Evolutionary conservation across 2,329 filamentous ascomycete genomes (phyloP).

Genomic region (Coniochaeta prunicola): DNA sequence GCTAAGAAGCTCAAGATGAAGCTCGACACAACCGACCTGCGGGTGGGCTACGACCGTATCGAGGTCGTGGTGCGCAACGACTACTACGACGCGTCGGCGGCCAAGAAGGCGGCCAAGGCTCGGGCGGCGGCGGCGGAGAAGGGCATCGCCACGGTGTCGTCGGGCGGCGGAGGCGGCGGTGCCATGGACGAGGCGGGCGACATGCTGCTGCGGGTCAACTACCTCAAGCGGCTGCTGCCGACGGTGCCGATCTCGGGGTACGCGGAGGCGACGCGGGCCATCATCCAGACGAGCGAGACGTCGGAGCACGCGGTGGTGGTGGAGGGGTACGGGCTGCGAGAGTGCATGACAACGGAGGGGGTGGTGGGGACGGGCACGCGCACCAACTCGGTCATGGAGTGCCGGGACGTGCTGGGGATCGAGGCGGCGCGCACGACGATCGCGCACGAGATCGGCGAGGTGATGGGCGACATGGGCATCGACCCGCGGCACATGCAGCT

Average conservation of each 20-base stretch:
- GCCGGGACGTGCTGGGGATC: slow-evolving; percentile 79
- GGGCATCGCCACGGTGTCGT: slow-evolving; percentile 26
- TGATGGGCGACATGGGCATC: slow-evolving; percentile 93
- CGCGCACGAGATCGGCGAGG: slow-evolving; percentile 74
- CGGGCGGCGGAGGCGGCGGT: slow-evolving; percentile 32
- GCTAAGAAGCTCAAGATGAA: slow-evolving; percentile 86
- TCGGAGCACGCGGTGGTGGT: slow-evolving; percentile 71
- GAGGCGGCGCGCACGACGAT: slow-evolving; percentile 90
- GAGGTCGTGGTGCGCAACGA: slow-evolving; percentile 62
- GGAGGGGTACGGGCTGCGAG: slow-evolving; percentile 84
- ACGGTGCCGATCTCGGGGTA: slow-evolving; percentile 86
- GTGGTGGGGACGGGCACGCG: slow-evolving; percentile 69
- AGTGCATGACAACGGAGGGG: slow-evolving; percentile 90
- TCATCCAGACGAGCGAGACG: slow-evolving; percentile 72
- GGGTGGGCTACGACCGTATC: slow-evolving; percentile 55
- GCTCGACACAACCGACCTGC: slow-evolving; percentile 58
- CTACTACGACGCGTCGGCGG: slow-evolving; percentile 37
- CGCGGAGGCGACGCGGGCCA: slow-evolving; percentile 74
- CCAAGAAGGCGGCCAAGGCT: slow-evolving; percentile 38
- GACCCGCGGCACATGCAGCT: slow-evolving; percentile 97
- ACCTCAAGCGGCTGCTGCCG: slow-evolving; percentile 75
- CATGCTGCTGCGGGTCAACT: slow-evolving; percentile 72
- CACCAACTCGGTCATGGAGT: slow-evolving; percentile 89
- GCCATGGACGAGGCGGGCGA: slow-evolving; percentile 45
- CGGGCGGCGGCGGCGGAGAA: slow-evolving; percentile 36